A percentile compares a stretch with the other conserved stretches of the same genome.
These are phyloP conservation scores for Lipomyces lipofer DNA, from an alignment of 805 yeast genomes.

Conservation along the genomic window DNA sequence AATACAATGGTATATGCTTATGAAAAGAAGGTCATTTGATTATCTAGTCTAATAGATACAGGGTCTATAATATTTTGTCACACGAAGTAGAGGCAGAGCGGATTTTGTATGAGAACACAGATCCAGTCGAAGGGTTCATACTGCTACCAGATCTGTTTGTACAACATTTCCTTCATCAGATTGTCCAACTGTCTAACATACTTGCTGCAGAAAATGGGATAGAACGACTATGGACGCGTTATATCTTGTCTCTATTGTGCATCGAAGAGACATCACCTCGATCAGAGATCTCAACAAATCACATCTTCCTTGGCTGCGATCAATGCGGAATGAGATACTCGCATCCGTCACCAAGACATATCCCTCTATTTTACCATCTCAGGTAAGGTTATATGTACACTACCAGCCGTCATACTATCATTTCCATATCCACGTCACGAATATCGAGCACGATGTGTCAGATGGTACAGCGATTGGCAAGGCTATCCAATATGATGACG, in stretches of 20 bases:
- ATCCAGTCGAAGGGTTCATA: slow-evolving; percentile 58
- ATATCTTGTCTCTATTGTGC: slow-evolving; percentile 76
- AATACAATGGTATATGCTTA: slow-evolving; percentile 72
- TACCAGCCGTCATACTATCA: slow-evolving; percentile 96
- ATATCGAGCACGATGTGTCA: slow-evolving; percentile 62
- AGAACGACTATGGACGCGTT: slow-evolving; percentile 64
- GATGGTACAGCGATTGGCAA: slow-evolving; percentile 76
- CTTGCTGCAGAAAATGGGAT: slow-evolving; percentile 74
- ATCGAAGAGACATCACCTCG: slow-evolving; percentile 65
- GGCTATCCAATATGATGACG: slow-evolving; percentile 77
- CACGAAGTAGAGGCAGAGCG: slow-evolving; percentile 84
- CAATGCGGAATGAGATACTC: slow-evolving; percentile 49
- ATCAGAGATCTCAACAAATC: slow-evolving; percentile 67
- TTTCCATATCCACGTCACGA: slow-evolving; percentile 88
- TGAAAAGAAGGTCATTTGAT: too few relatives aligned
- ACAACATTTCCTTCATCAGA: neutral
- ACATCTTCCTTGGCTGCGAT: slow-evolving; percentile 61
- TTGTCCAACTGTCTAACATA: neutral
- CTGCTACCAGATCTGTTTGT: slow-evolving; percentile 79
- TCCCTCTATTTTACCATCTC: slow-evolving; percentile 49
- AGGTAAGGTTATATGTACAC: slow-evolving; percentile 77
- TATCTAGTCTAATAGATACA: too few relatives aligned
- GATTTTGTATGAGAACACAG: slow-evolving; percentile 67
- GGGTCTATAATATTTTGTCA: slow-evolving; percentile 73
- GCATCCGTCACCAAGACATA: slow-evolving; percentile 51